phyloP scores from a whole-genome alignment of 371 early-diverging fungal species.

The Mortierella sp. region DNA sequence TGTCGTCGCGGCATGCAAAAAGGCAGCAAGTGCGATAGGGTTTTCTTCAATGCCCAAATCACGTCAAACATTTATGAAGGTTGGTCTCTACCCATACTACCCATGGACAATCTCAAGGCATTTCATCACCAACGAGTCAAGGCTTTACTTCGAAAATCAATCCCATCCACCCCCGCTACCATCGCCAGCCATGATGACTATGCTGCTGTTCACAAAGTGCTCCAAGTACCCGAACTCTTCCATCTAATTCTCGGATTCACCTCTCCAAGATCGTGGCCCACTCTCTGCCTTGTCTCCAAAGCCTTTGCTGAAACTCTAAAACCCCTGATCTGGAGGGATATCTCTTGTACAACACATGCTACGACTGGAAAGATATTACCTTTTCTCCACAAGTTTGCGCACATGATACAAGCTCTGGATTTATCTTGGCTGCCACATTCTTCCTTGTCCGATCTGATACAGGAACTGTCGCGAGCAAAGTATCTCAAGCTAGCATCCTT shows the following conservation, averaged over 20 bases:
- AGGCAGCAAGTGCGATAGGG: background rate
- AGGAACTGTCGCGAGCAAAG: background rate
- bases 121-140: conserved; percentile 26
- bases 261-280: background rate
- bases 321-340: conserved; percentile 17
- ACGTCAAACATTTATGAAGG: background rate
- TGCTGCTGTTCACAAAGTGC: background rate
- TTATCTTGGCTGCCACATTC: background rate
- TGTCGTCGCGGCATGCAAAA: background rate
- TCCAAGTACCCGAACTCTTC: conserved; percentile 21
- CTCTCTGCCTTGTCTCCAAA: conserved; percentile 13
- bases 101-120: conserved; percentile 9
- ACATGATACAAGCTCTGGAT: background rate
- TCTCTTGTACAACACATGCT: background rate
- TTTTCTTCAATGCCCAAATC: background rate
- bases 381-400: background rate
- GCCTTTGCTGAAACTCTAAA: conserved; percentile 1
- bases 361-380: background rate
- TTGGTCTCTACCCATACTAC: background rate
- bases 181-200: background rate
- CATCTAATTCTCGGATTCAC: conserved; percentile 1
- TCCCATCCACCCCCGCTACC: background rate
- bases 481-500: conserved; percentile 1
- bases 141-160: conserved; percentile 1
- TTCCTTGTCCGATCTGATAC: background rate